These are phyloP conservation scores for Haplosporangium gracile DNA, from an alignment of 192 early-diverging fungal genomes.

Conservation along the genomic window DNA sequence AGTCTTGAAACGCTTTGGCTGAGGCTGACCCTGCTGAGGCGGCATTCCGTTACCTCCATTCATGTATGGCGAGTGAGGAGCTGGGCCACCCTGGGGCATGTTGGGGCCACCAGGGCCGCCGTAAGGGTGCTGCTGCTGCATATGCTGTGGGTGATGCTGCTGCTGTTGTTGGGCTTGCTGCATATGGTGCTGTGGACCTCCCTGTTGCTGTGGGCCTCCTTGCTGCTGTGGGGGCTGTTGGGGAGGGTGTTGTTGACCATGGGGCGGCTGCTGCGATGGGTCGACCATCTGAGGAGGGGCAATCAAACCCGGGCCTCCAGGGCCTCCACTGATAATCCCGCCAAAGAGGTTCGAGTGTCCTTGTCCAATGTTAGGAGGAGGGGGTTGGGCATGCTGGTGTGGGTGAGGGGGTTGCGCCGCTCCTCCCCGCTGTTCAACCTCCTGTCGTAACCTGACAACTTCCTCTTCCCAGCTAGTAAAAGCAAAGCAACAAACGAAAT, in stretches of 20 bases:
- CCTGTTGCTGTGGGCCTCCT: conserved; percentile 30
- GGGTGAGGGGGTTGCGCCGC: conserved; percentile 62
- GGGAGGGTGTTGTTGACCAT: conserved; percentile 9
- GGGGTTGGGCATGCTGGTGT: conserved; percentile 65
- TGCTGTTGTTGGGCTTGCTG: conserved; percentile 33
- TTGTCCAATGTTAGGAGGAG: conserved; percentile 75
- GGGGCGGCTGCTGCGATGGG: conserved; percentile 49
- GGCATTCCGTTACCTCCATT: conserved; percentile 52
- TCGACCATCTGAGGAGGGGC: conserved; percentile 69
- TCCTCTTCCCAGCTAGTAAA: conserved; percentile 83
- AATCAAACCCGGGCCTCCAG: conserved; percentile 60
- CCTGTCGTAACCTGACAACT: conserved; percentile 81
- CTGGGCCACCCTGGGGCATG: conserved; percentile 40
- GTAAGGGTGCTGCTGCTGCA: conserved; percentile 32
- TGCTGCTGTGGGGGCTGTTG: conserved; percentile 33
- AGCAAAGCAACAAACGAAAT: background rate
- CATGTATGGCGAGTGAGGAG: conserved; percentile 58
- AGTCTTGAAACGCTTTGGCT: conserved; percentile 55
- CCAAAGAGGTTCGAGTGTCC: conserved; percentile 71
- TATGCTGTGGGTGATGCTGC: conserved; percentile 40
- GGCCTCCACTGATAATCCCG: conserved; percentile 62
- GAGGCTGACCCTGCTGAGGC: conserved; percentile 52
- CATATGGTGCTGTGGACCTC: background rate
- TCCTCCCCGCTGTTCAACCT: conserved; percentile 82
- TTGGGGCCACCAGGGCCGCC: conserved; percentile 51